Evolutionary conservation across 139 green algal species (phyloP), one percentile per base, ranked within the genome.

Genomic region (Chlorella sp.): DNA sequence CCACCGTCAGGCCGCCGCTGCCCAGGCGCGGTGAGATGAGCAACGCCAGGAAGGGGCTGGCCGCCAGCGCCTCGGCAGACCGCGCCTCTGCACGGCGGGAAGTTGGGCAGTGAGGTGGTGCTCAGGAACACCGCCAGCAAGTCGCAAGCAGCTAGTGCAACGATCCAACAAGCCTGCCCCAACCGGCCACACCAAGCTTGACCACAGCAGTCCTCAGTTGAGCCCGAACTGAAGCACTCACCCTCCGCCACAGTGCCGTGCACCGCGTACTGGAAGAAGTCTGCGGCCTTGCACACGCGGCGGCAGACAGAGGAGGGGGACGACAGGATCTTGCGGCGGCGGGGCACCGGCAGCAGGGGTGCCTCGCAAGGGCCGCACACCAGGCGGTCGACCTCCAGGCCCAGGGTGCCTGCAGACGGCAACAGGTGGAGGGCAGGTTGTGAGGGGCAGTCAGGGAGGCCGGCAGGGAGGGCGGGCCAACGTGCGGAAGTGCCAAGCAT

Each of bases 191-290:
- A n/a, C n/a, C n/a, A n/a, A n/a, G n/a, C n/a, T n/a, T n/a, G n/a
- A n/a, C n/a, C n/a, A n/a, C n/a, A n/a, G n/a, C n/a, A n/a, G n/a
- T n/a, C n/a, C n/a, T n/a, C n/a, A n/a, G n/a, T n/a, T n/a, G n/a
- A n/a, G n/a, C n/a, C n/a, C n/a, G n/a, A n/a, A n/a, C n/a, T n/a
- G n/a, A n/a, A 39, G 39, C 21, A 4, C 70, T 23, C 60, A 83
- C 78, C 78, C 67, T 85, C 51, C 38, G 78, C 51, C 38, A 90
- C 62, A 5, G 23, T 63, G 63, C 87, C 87, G 32, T 81, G 81
- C n/a, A 90, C 74, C 5, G 87, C 67, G 69, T 90, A 90, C 25
- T 85, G 64, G 51, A 81, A 86, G 47, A 90, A 90, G 39, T 90
- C 87, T 32, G 87, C 87, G 9, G 87, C 87, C 70, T 71, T 75